Base-by-base conservation (phyloP, 768 basidiomycete genomes). In the Lentinus tigrinus region DNA sequence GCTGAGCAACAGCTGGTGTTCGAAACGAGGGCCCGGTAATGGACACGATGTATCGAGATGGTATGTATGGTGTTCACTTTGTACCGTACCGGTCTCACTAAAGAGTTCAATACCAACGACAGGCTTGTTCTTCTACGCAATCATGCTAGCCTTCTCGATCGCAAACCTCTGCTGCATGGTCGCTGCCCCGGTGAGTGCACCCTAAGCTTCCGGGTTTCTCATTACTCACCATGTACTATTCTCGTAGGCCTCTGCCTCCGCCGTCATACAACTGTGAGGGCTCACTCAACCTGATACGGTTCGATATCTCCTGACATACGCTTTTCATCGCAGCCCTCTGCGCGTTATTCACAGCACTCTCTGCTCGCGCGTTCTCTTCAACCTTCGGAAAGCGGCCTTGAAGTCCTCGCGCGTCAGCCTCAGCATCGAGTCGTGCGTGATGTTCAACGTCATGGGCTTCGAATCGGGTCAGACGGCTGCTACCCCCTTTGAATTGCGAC, bases 311-410 rank as follows among this genome's bases (percentile, higher is more conserved):
- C 28, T 17, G 9, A 6, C 47, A 3, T n/a, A 6, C 21, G 43
- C 24, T 23, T 14, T 14, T 14, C 23, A 19, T 21, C 21, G 10
- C 38, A 59, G 57, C 16, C 57, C 47, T 3, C 52, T 49, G 6
- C 52, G 57, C 4, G 57, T 40, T 4, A 17, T 59, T 2, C 57
- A 59, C 40, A 59, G 57, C 47, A 49, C 57, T 47, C 52, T 59
- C 21, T 59, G 57, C 52, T 54, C 57, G 36, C 47, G 57, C 21
- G 57, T 59, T 13, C 47, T 59, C 5, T 52, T 59, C 28, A 59
- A 59, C 46, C 57, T 59, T 8, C 52, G 57, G 28, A 40, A 28
- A 7, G 57, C 57, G 3, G 57, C 57, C 19, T 46, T 23, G 43
- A 23, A 14, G 11, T 24, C 24, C 21, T 24, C 19, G 21, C 43